Base-by-base conservation (phyloP, 106 monocot genomes). In the Dendrobium huoshanense region DNA sequence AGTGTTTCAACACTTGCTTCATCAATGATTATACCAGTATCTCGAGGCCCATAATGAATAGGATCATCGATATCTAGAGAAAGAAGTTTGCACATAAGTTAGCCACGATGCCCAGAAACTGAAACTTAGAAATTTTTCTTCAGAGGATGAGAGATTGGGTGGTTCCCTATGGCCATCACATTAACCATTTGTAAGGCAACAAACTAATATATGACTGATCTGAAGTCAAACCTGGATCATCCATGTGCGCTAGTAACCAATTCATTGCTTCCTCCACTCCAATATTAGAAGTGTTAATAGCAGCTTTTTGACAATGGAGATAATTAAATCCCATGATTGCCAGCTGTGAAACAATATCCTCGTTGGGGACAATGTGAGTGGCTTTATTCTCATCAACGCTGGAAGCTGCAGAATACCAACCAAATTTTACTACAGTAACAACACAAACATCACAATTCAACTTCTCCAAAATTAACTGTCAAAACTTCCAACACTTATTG, bases 231-330 rank as follows among this genome's bases (percentile, higher is more conserved):
- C 97, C 97, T 87, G 92, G 81, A 86, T 98, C 94, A 81, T 98
- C 85, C 94, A 98, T 91, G 83, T 98, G 97, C 49, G 97, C 89
- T 31, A 98, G 91, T 68, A 98, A 81, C 97, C 97, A 98, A 82
- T 81, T 95, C 92, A 98, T 95, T 79, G 97, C 97, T 80, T 94
- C 94, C 81, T 98, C 97, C 44, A 92, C 92, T 9, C 97, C 97
- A 45, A 77, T 73, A 86, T 98, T 98, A 42, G 91, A 86, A 51
- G 94, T 98, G 37, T 87, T 92, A 82, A 98, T 94, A 58, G 95
- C 97, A 82, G 97, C 97, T 81, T 98, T 98, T 80, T 98, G 94
- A 51, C 94, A 95, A 81, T 98, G 95, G 37, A 95, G 85, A 84
- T 88, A 87, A 88, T 88, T 91, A 85, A 98, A 98, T 41, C 97